A percentile compares a stretch with the other conserved stretches of the same genome.
Evolutionary conservation across 2,329 filamentous ascomycete genomes (phyloP).

Genomic region (Metarhizium album): DNA sequence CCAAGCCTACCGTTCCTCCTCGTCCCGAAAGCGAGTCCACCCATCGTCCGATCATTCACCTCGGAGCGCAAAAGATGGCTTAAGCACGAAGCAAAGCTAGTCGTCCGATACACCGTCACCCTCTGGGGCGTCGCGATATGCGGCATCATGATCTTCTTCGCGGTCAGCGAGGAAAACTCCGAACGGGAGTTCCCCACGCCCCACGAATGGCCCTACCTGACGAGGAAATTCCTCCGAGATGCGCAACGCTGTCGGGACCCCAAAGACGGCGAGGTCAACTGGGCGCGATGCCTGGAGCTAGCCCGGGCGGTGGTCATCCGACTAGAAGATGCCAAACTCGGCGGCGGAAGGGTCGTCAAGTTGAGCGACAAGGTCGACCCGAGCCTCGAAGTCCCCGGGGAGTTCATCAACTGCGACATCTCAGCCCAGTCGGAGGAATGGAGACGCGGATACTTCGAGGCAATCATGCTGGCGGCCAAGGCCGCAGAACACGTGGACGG

Average conservation of each 20-base stretch:
- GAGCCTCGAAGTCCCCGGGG: slow-evolving; percentile 54
- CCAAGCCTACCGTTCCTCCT: slow-evolving; percentile 38
- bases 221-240: slow-evolving; percentile 55
- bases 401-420: slow-evolving; percentile 57
- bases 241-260: slow-evolving; percentile 49
- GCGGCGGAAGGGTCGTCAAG: slow-evolving; percentile 55
- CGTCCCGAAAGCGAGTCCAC: slow-evolving; percentile 35
- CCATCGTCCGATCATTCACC: slow-evolving; percentile 62
- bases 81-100: slow-evolving; percentile 58
- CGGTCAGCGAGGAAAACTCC: slow-evolving; percentile 60
- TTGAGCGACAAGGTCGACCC: slow-evolving; percentile 51
- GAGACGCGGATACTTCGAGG: slow-evolving; percentile 76
- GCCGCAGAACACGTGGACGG: slow-evolving; percentile 74
- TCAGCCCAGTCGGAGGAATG: slow-evolving; percentile 69
- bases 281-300: slow-evolving; percentile 53
- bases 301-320: slow-evolving; percentile 50
- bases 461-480: slow-evolving; percentile 65
- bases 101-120: slow-evolving; percentile 55
- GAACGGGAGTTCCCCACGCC: slow-evolving; percentile 74
- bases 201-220: slow-evolving; percentile 66
- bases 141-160: slow-evolving; percentile 49
- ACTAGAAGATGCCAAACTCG: slow-evolving; percentile 57
- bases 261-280: slow-evolving; percentile 47
- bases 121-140: slow-evolving; percentile 55
- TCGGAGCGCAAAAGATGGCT: slow-evolving; percentile 65